phyloP scores from a whole-genome alignment of 2,329 filamentous ascomycete genomes.

The Colletotrichum liriopes region DNA sequence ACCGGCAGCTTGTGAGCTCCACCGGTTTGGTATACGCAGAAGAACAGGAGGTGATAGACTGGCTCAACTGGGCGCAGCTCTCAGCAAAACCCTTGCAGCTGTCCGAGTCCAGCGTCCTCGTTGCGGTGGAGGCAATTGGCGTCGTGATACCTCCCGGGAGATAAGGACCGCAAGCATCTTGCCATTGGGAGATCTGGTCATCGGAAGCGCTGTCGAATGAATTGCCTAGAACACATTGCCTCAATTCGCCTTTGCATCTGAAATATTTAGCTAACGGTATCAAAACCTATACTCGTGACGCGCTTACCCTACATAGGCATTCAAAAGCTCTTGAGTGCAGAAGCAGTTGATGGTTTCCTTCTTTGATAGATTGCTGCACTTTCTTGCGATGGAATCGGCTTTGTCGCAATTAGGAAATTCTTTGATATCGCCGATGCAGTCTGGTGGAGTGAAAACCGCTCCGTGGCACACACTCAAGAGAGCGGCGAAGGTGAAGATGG shows the following conservation, averaged over 20 bases:
- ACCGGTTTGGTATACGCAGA: not conserved
- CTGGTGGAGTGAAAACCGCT: not conserved
- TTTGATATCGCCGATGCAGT: conserved; percentile 4
- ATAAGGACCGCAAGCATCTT: conserved; percentile 20
- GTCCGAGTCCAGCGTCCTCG: conserved; percentile 10
- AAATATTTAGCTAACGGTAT: not conserved
- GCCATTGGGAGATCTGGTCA: conserved; percentile 17
- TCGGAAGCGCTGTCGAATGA: conserved; percentile 16
- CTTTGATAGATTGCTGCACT: conserved; percentile 16
- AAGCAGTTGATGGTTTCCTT: conserved; percentile 18
- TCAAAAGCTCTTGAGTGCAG: conserved; percentile 18
- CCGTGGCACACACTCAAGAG: not conserved
- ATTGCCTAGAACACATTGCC: conserved; percentile 14
- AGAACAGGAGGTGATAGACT: not conserved
- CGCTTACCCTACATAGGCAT: conserved; percentile 26
- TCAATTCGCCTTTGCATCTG: conserved; percentile 22
- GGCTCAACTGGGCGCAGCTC: conserved; percentile 22
- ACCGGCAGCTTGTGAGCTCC: conserved; percentile 24
- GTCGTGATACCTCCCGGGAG: not conserved
- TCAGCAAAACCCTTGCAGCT: not conserved
- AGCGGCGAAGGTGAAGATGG: not conserved
- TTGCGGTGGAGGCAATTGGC: conserved; percentile 1
- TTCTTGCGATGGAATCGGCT: not conserved
- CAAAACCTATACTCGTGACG: not conserved
- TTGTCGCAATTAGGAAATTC: conserved; percentile 18